Evolutionary conservation across 2,329 filamentous ascomycete species (phyloP).

Genomic region (Penicillium sp.): DNA sequence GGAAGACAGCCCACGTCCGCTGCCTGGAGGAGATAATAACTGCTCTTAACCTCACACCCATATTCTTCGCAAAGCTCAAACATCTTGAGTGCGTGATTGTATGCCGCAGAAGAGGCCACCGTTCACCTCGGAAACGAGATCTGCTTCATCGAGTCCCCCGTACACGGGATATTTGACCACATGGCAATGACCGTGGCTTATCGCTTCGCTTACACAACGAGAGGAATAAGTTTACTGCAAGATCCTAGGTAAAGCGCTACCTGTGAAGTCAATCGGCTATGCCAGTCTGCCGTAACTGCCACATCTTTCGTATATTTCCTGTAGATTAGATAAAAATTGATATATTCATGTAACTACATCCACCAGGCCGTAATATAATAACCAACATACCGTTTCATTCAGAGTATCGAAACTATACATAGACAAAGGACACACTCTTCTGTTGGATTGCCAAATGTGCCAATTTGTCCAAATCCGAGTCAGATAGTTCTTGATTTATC

Average conservation of each 20-base stretch:
- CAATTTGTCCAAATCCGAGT: conserved; percentile 7
- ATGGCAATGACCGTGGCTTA: too few relatives aligned
- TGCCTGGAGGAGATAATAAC: neutral
- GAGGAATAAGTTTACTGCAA: neutral
- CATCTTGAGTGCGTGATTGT: neutral
- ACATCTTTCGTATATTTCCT: neutral
- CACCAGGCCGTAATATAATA: neutral
- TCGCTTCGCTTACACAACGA: too few relatives aligned
- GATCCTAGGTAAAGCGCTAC: neutral
- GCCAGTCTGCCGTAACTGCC: neutral
- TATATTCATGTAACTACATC: neutral
- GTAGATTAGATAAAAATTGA: neutral
- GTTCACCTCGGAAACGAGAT: neutral
- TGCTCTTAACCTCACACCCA: neutral
- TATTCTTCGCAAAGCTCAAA: neutral
- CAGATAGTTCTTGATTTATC: neutral
- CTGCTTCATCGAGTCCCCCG: neutral
- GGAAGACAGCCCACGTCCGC: too few relatives aligned
- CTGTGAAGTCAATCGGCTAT: neutral
- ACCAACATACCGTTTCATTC: neutral
- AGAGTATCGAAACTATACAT: neutral
- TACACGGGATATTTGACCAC: too few relatives aligned
- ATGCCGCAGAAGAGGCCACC: too few relatives aligned
- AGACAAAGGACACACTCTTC: neutral
- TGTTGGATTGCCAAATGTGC: conserved; percentile 2